Evolutionary conservation across 192 early-diverging fungal species (phyloP).

Genomic region (Coemansia pectinata): DNA sequence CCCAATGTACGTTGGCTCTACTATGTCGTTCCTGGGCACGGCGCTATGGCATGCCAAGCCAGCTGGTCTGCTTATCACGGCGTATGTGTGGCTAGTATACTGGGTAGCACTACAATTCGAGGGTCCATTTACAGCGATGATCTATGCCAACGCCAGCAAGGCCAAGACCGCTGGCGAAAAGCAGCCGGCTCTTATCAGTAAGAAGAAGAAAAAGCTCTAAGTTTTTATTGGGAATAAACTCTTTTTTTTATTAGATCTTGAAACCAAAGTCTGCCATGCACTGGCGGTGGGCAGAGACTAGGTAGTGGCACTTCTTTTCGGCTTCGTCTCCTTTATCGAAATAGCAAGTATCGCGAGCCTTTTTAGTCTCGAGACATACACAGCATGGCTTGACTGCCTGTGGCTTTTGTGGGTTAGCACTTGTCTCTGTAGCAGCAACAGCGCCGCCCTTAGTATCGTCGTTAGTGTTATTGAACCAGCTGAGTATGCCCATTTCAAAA

Average conservation of each 20-base stretch:
- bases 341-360: conserved; percentile 84
- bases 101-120: conserved; percentile 73
- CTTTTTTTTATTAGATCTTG: conserved; percentile 62
- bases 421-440: background rate
- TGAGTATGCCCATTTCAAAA: conserved; percentile 2
- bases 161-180: background rate
- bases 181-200: conserved; percentile 1
- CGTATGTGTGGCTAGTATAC: conserved; percentile 75
- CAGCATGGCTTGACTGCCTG: conserved; percentile 85
- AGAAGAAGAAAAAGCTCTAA: conserved; percentile 43
- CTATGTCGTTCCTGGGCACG: conserved; percentile 79
- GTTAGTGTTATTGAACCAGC: background rate
- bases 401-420: background rate
- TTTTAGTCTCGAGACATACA: conserved; percentile 95
- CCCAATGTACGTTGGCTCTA: conserved; percentile 95
- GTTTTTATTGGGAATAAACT: background rate
- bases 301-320: conserved; percentile 85
- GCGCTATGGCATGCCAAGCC: conserved; percentile 76
- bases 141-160: conserved; percentile 64
- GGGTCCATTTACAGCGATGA: conserved; percentile 81
- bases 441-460: conserved; percentile 1
- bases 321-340: conserved; percentile 67
- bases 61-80: conserved; percentile 70
- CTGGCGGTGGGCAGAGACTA: conserved; percentile 83
- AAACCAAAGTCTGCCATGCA: conserved; percentile 96